Conservation (phyloP, 768 basidiomycete genomes). For the Boletus tomentosulus region DNA sequence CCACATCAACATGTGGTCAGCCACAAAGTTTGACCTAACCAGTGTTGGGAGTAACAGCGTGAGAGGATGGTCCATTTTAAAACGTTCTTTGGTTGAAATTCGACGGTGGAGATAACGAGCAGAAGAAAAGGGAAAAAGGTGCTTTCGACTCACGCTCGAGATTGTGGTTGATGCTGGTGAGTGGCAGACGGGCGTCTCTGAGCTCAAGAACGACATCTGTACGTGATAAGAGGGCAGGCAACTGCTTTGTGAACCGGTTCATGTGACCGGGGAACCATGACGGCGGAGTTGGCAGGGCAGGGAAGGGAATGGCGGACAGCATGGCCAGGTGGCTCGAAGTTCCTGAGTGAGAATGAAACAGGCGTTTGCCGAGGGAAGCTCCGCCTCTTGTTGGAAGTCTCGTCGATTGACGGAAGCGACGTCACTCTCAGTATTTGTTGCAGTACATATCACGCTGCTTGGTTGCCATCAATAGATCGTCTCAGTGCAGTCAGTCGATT, state of each 20-base stretch:
- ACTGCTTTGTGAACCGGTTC: constrained; percentile 75
- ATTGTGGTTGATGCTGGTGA: constrained; percentile 89
- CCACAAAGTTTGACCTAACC: constrained; percentile 11
- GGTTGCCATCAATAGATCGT: neutral
- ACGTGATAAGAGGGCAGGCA: constrained; percentile 72
- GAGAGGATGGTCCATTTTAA: constrained; percentile 17
- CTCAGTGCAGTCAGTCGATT: neutral
- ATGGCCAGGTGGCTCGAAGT: neutral
- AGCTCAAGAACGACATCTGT: constrained; percentile 94
- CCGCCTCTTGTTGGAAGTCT: neutral
- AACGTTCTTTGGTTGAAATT: constrained; percentile 6
- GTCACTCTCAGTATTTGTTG: neutral
- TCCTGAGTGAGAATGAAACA: neutral
- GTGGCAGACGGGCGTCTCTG: constrained; percentile 86
- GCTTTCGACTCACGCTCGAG: constrained; percentile 63
- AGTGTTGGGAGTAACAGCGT: constrained; percentile 15
- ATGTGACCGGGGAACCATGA: constrained; percentile 98
- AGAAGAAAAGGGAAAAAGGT: neutral
- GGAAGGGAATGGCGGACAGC: constrained; percentile 36
- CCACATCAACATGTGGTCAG: constrained; percentile 11
- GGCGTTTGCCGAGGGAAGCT: neutral
- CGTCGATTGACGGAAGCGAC: neutral
- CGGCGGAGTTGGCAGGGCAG: constrained; percentile 62
- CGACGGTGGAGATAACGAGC: constrained; percentile 1
- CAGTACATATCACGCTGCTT: too few relatives aligned